Conservation (phyloP, 1,139 yeast genomes). For the Zygoascus sp. region DNA sequence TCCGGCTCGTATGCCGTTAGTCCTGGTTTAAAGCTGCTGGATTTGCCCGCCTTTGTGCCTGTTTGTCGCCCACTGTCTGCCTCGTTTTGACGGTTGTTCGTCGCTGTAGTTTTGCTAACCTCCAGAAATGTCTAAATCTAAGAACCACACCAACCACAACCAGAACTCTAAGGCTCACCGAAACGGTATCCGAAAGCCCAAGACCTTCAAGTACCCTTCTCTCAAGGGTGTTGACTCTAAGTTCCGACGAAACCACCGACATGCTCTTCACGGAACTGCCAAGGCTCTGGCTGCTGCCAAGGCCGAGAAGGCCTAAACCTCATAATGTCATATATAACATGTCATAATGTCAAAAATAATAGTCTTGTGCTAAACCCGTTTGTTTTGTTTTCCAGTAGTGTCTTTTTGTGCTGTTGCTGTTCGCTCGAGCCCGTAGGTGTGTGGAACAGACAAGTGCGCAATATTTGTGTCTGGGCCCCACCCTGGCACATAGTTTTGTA, state of each 20-base stretch:
- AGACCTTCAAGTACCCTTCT: conserved; percentile 96
- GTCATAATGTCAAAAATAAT: neutral
- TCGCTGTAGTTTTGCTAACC: conserved; percentile 5
- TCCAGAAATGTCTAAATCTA: conserved; percentile 82
- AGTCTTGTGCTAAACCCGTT: neutral
- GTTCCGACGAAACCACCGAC: conserved; percentile 99
- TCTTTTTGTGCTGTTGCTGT: neutral
- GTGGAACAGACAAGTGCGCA: too few species aligned
- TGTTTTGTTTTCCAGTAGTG: neutral
- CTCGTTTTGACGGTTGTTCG: too few species aligned
- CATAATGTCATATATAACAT: conserved; percentile 9
- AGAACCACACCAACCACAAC: conserved; percentile 99
- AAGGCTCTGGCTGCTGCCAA: conserved; percentile 65
- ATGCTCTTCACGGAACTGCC: conserved; percentile 97
- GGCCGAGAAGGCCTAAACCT: conserved; percentile 9
- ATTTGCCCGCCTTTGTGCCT: too few species aligned
- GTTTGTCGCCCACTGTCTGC: too few species aligned
- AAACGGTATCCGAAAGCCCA: conserved; percentile 99
- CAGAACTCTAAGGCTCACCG: conserved; percentile 99
- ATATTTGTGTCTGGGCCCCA: too few species aligned
- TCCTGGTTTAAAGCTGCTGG: too few species aligned
- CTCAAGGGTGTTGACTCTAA: conserved; percentile 98
- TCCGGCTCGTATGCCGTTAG: too few species aligned
- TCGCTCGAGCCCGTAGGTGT: too few species aligned
- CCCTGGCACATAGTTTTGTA: too few species aligned